Base-by-base conservation (phyloP, 352 stramenopile species). In the Phytophthora sojae region DNA sequence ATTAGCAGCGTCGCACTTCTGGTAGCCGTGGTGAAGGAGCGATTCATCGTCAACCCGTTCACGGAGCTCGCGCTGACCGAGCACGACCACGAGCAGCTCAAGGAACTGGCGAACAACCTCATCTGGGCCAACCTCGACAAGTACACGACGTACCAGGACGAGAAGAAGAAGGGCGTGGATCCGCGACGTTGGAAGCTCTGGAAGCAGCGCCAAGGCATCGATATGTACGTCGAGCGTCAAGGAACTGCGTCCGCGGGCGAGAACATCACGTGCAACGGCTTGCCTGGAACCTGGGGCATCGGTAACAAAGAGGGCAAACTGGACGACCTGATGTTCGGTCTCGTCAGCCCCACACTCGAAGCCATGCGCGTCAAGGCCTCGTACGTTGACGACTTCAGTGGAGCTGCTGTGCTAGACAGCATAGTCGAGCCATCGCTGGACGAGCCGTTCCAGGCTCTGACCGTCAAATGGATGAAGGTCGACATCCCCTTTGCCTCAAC, bases 291-390 rank as follows among this genome's bases (percentile, higher is more conserved):
- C 26, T 69, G 80, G 57, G 71, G 76, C 1, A 50, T 83, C 11
- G 81, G 81, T 2, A 64, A 55, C 19, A 76, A 79, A 42, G 25
- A 73, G 4, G 79, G 77, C 51, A 67, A 66, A 1, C 64, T 89
- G 3, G 81, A 89, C 19, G 76, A 89, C 61, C 64, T 84, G 37
- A 77, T 89, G 64, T 80, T 82, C 35, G 81, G 81, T 17, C 61
- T 83, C 14, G 66, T 86, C 14, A 86, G 79, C 56, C 60, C 76
- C 15, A 86, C 79, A 30, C 67, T 81, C 26, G 79, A 86, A 57
- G 50, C 72, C 1, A 87, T 89, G 81, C 79, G 76, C 26, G 67
- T 89, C 53, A 81, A 86, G 65, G 76, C 76, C 37, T 80, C 73
- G 14, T 76, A 83, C 57, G 73, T 80, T 2, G 57, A 82, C 14